These are phyloP conservation scores for Rhamnella rubrinervis DNA, from an alignment of 331 rosid species.

Conservation along the genomic window DNA sequence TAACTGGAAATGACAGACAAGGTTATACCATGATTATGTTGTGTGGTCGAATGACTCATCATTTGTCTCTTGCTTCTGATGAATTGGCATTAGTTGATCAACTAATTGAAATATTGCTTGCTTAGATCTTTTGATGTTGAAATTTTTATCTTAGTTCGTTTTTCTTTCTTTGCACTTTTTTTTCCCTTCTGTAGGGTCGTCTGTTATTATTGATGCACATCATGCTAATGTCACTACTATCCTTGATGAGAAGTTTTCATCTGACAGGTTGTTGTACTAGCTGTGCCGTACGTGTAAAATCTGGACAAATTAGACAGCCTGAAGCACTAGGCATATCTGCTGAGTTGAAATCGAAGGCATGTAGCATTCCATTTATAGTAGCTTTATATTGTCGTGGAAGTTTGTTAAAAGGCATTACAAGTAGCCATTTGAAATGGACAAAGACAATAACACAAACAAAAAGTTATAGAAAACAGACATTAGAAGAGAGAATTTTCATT, in stretches of 20 bases:
- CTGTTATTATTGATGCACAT: background rate
- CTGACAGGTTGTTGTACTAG: slow-evolving; percentile 92
- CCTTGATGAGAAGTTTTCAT: slow-evolving; percentile 4
- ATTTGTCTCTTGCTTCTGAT: background rate
- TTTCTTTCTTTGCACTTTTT: background rate
- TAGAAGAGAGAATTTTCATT: background rate
- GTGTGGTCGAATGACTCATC: too few species aligned
- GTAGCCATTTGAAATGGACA: background rate
- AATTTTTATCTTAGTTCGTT: background rate
- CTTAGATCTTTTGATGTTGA: background rate
- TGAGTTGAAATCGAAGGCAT: slow-evolving; percentile 73
- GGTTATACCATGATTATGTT: too few species aligned
- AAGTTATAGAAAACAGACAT: background rate
- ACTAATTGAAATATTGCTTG: background rate
- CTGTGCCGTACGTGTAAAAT: slow-evolving; percentile 91
- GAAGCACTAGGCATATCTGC: slow-evolving; percentile 94
- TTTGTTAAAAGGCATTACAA: background rate
- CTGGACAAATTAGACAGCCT: slow-evolving; percentile 86
- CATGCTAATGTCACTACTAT: background rate
- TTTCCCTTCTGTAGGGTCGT: background rate
- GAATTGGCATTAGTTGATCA: background rate
- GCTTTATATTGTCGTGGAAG: background rate
- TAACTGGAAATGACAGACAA: too few species aligned
- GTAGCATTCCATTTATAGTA: background rate
- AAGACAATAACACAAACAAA: background rate